A percentile compares a stretch with the other conserved stretches of the same genome.
These are phyloP conservation scores for Calvatia gigantea DNA, from an alignment of 768 basidiomycete species.

Conservation along the genomic window DNA sequence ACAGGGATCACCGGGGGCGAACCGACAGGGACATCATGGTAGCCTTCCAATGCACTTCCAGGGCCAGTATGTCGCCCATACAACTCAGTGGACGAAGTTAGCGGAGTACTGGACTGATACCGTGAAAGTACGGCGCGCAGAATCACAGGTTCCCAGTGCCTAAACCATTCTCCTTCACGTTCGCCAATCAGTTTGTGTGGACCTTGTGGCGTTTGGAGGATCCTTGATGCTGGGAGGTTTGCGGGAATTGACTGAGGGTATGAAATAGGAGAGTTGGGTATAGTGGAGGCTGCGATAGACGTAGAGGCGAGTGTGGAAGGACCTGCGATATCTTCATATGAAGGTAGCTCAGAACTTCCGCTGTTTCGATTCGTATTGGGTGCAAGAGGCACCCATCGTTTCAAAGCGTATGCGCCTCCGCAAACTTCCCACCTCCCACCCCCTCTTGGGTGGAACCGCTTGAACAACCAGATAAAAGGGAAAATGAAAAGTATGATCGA, in stretches of 20 bases:
- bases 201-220: constrained; percentile 30
- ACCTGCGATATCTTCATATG: constrained; percentile 13
- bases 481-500: constrained; percentile 68
- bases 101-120: constrained; percentile 36
- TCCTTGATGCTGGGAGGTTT: constrained; percentile 14
- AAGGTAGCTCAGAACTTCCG: constrained; percentile 2
- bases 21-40: constrained; percentile 14
- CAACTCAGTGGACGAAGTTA: constrained; percentile 13
- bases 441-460: constrained; percentile 60
- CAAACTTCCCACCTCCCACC: constrained; percentile 77
- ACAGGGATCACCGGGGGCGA: neutral
- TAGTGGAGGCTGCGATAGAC: neutral
- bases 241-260: neutral
- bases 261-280: neutral
- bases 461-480: constrained; percentile 80
- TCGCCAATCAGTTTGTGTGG: constrained; percentile 48
- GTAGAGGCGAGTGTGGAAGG: neutral
- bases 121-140: constrained; percentile 49
- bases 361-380: constrained; percentile 14
- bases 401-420: constrained; percentile 74
- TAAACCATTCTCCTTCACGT: constrained; percentile 78
- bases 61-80: constrained; percentile 10
- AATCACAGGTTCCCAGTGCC: constrained; percentile 70
- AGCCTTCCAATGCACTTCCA: constrained; percentile 24
- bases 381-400: constrained; percentile 37